A percentile compares a stretch with the other conserved stretches of the same genome.
These are phyloP conservation scores for Fusarium napiforme DNA, from an alignment of 2,329 filamentous ascomycete genomes.

Conservation along the genomic window DNA sequence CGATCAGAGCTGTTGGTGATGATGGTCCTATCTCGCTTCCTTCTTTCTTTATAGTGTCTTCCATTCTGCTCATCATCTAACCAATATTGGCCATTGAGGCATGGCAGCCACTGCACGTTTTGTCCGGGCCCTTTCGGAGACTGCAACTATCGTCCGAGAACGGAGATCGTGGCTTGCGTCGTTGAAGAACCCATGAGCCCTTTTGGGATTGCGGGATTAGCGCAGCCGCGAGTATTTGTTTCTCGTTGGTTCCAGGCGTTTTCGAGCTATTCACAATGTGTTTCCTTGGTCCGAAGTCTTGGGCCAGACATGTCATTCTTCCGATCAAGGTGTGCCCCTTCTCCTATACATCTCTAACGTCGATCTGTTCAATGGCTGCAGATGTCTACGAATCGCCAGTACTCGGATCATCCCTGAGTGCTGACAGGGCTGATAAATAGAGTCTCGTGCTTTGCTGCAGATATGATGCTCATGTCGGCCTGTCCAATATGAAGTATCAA, in stretches of 20 bases:
- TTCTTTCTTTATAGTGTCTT: conserved; percentile 8
- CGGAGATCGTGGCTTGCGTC: conserved; percentile 43
- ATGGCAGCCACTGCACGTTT: conserved; percentile 38
- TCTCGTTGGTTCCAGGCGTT: conserved; percentile 37
- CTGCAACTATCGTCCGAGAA: conserved; percentile 37
- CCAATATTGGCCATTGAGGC: conserved; percentile 35
- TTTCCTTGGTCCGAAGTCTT: conserved; percentile 1
- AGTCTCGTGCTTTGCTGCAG: conserved; percentile 1
- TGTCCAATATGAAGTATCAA: conserved; percentile 13
- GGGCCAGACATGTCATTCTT: neutral
- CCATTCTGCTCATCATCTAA: conserved; percentile 7
- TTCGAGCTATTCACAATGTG: conserved; percentile 22
- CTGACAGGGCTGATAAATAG: conserved; percentile 34
- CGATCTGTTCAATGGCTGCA: conserved; percentile 25
- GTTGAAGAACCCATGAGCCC: conserved; percentile 16
- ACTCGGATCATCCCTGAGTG: neutral
- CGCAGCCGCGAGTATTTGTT: conserved; percentile 38
- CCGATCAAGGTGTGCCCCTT: conserved; percentile 14
- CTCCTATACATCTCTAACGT: conserved; percentile 7
- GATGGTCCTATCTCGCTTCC: conserved; percentile 16
- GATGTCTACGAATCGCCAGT: conserved; percentile 13
- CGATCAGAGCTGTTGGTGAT: conserved; percentile 29
- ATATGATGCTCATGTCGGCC: conserved; percentile 13
- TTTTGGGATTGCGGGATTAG: conserved; percentile 46
- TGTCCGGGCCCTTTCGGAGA: conserved; percentile 17